Conservation (phyloP, 495 filamentous ascomycete genomes). For the Jackrogersella multiformis region DNA sequence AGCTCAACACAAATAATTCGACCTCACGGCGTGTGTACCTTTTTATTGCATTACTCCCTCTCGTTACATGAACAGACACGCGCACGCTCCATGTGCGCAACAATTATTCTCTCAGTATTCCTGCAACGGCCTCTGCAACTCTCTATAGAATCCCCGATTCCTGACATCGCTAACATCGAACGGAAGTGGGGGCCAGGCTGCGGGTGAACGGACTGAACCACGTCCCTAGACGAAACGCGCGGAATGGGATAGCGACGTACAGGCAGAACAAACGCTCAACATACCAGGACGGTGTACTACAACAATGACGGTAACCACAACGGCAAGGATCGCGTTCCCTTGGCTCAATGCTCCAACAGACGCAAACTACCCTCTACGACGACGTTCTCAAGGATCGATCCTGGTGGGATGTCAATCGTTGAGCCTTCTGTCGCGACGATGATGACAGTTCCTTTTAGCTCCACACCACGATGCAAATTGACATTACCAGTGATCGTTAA, state of each 20-base stretch:
- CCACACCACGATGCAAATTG: conserved; percentile 93
- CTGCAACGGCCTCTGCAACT: not conserved
- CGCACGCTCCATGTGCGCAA: conserved; percentile 17
- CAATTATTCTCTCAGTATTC: conserved; percentile 11
- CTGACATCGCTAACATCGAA: not conserved
- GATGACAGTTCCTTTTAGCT: conserved; percentile 98
- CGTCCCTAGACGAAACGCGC: not conserved
- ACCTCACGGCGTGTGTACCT: conserved; percentile 1
- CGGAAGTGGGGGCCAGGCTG: not conserved
- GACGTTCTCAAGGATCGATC: conserved; percentile 97
- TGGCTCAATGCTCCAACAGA: conserved; percentile 85
- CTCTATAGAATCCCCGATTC: conserved; percentile 14
- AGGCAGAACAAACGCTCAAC: conserved; percentile 8
- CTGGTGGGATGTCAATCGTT: conserved; percentile 97
- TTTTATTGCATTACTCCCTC: conserved; percentile 15
- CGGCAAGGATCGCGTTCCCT: not conserved
- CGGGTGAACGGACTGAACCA: not conserved
- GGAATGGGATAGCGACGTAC: not conserved
- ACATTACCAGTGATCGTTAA: conserved; percentile 97
- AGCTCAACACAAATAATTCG: not conserved
- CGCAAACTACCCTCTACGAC: conserved; percentile 98
- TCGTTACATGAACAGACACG: conserved; percentile 4
- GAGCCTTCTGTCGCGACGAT: conserved; percentile 97
- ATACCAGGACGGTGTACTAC: not conserved
- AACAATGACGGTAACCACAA: not conserved